These are phyloP conservation scores for Eucalyptus sp. DNA, from an alignment of 345 rosid genomes.

Conservation along the genomic window DNA sequence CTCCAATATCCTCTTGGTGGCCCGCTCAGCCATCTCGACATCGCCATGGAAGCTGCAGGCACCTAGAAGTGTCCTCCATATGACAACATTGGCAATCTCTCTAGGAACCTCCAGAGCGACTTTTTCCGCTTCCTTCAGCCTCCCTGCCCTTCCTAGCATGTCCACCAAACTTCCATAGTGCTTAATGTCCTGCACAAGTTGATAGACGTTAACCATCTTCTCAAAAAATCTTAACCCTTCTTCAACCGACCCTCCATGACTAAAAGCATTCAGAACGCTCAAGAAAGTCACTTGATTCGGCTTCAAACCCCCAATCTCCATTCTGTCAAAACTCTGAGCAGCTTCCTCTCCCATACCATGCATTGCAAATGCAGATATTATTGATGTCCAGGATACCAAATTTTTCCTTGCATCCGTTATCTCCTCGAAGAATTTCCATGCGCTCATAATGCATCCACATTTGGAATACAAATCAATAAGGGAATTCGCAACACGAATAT, in stretches of 20 bases:
- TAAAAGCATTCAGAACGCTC: constrained; percentile 72
- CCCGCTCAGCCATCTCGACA: constrained; percentile 59
- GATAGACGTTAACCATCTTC: constrained; percentile 38
- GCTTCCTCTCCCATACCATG: constrained; percentile 87
- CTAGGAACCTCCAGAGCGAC: constrained; percentile 45
- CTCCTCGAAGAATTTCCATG: constrained; percentile 39
- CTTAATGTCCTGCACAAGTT: constrained; percentile 45
- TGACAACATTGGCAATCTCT: constrained; percentile 32
- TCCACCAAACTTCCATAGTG: constrained; percentile 77
- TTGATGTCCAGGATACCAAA: constrained; percentile 73
- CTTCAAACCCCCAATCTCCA: constrained; percentile 43
- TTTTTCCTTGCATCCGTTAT: constrained; percentile 28
- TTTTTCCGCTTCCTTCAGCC: constrained; percentile 71
- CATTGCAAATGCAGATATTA: constrained; percentile 69
- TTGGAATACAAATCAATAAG: constrained; percentile 61
- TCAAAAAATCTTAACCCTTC: constrained; percentile 53
- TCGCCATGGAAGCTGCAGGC: constrained; percentile 75
- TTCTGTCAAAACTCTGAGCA: constrained; percentile 29
- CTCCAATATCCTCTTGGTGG: constrained; percentile 53
- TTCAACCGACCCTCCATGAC: constrained; percentile 80
- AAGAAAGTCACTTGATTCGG: constrained; percentile 69
- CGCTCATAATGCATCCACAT: constrained; percentile 59
- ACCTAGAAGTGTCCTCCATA: constrained; percentile 81
- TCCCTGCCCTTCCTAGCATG: constrained; percentile 71
- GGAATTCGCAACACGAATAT: constrained; percentile 53